Evolutionary conservation across 257 asterid genomes (phyloP).

Genomic region (Eustoma russellianum): DNA sequence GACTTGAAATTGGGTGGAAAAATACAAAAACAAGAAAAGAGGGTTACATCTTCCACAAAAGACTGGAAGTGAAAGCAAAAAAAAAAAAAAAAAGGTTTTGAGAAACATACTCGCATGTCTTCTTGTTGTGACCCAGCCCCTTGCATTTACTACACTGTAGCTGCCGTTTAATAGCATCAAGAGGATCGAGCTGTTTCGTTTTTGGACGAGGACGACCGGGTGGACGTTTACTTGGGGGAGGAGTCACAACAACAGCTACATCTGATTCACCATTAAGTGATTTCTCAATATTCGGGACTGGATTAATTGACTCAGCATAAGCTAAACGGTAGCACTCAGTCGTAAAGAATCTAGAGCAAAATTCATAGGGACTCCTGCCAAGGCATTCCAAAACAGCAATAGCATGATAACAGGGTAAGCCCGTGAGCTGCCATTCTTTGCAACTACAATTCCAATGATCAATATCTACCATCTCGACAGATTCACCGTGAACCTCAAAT

Average conservation of each 20-base stretch:
- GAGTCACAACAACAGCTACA: constrained; percentile 52
- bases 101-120: constrained; percentile 73
- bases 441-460: constrained; percentile 84
- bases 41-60: too few species aligned
- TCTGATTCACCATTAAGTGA: constrained; percentile 52
- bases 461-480: constrained; percentile 58
- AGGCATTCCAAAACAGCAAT: constrained; percentile 55
- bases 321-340: constrained; percentile 53
- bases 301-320: constrained; percentile 81
- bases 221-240: constrained; percentile 89
- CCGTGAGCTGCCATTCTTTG: constrained; percentile 83
- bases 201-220: constrained; percentile 92
- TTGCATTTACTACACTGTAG: constrained; percentile 99
- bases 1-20: too few species aligned
- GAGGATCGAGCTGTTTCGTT: constrained; percentile 62
- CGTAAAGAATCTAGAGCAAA: constrained; percentile 64
- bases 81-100: background rate
- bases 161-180: constrained; percentile 80
- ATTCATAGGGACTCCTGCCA: constrained; percentile 58
- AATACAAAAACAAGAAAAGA: too few species aligned
- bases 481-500: constrained; percentile 63
- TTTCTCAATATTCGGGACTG: constrained; percentile 78
- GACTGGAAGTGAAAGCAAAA: too few species aligned
- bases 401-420: constrained; percentile 92
- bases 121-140: constrained; percentile 95